These are phyloP conservation scores for Blastocystis sp. DNA, from an alignment of 352 stramenopile genomes.

Conservation along the genomic window DNA sequence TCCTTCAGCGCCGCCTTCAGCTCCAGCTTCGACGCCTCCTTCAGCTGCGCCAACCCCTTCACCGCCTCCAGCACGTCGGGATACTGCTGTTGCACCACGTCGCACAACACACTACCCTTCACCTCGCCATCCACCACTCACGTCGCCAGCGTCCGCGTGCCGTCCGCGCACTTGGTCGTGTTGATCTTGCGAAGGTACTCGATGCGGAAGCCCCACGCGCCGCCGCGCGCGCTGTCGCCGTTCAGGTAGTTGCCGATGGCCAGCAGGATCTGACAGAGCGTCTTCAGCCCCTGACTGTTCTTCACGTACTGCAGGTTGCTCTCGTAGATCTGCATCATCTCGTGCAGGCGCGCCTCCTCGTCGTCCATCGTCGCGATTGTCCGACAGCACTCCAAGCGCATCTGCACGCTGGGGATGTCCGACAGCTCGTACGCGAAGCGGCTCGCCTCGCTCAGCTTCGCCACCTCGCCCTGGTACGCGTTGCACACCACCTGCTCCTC, in stretches of 20 bases:
- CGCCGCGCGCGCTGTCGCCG: constrained; percentile 80
- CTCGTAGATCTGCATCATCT: constrained; percentile 20
- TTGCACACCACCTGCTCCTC: constrained; percentile 63
- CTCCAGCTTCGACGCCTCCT: constrained; percentile 33
- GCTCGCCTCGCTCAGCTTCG: constrained; percentile 69
- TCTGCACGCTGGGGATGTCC: constrained; percentile 11
- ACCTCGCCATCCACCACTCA: not conserved
- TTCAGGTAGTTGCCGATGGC: constrained; percentile 88
- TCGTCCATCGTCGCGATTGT: constrained; percentile 53
- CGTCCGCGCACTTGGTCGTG: constrained; percentile 75
- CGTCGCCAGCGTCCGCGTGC: constrained; percentile 71
- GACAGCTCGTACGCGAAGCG: constrained; percentile 58
- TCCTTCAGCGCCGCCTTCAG: constrained; percentile 26
- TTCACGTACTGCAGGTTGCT: constrained; percentile 57
- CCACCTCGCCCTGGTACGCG: constrained; percentile 25
- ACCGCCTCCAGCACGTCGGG: constrained; percentile 46
- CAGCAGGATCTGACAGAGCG: constrained; percentile 83
- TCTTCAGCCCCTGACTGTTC: constrained; percentile 81
- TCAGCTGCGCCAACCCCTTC: constrained; percentile 60
- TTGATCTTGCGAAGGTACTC: constrained; percentile 84
- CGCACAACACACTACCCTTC: constrained; percentile 70
- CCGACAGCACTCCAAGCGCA: constrained; percentile 64
- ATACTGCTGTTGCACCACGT: constrained; percentile 40
- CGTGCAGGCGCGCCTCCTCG: constrained; percentile 9
- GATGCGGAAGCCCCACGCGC: constrained; percentile 85